phyloP scores from a whole-genome alignment of 2,329 filamentous ascomycete genomes.

The Grosmannia huntii region DNA sequence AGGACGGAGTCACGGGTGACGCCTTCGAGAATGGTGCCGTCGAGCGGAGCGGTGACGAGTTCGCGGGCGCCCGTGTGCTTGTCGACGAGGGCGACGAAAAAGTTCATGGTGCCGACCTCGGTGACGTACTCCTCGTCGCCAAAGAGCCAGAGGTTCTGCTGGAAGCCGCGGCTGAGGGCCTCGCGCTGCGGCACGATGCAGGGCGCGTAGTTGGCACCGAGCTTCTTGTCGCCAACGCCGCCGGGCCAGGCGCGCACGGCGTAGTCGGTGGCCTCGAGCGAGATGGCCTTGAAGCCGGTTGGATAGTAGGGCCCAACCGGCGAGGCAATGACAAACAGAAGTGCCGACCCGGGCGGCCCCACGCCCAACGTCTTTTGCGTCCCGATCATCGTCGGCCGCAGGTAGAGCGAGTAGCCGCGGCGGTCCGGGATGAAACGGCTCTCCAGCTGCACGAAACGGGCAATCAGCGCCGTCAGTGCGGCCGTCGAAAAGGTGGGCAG shows the following conservation, averaged over 20 bases:
- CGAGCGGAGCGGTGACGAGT: slow-evolving; percentile 85
- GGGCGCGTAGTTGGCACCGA: slow-evolving; percentile 98
- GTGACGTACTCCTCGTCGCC: slow-evolving; percentile 92
- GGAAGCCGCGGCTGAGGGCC: slow-evolving; percentile 81
- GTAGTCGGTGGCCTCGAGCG: slow-evolving; percentile 90
- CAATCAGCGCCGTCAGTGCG: slow-evolving; percentile 68
- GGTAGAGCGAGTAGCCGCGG: slow-evolving; percentile 87
- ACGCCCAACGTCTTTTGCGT: slow-evolving; percentile 92
- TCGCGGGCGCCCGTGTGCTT: slow-evolving; percentile 83
- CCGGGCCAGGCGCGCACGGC: slow-evolving; percentile 96
- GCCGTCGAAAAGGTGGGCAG: slow-evolving; percentile 72
- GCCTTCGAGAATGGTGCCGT: slow-evolving; percentile 92
- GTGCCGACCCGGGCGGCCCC: slow-evolving; percentile 76
- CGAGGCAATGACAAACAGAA: slow-evolving; percentile 90
- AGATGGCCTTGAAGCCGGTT: slow-evolving; percentile 94
- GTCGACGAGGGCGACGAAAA: slow-evolving; percentile 78
- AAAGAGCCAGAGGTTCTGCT: slow-evolving; percentile 98
- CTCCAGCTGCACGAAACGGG: slow-evolving; percentile 67
- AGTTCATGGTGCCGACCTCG: slow-evolving; percentile 98
- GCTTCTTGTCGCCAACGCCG: slow-evolving; percentile 94
- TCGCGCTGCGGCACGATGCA: slow-evolving; percentile 95
- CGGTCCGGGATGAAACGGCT: slow-evolving; percentile 77
- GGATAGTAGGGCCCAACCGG: slow-evolving; percentile 97
- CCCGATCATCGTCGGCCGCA: slow-evolving; percentile 93
- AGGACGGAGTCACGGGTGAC: slow-evolving; percentile 89